Percentiles rank a stretch among this genome's conserved stretches.
phyloP scores from a whole-genome alignment of 2,329 filamentous ascomycete species.

The Talaromyces funiculosus region DNA sequence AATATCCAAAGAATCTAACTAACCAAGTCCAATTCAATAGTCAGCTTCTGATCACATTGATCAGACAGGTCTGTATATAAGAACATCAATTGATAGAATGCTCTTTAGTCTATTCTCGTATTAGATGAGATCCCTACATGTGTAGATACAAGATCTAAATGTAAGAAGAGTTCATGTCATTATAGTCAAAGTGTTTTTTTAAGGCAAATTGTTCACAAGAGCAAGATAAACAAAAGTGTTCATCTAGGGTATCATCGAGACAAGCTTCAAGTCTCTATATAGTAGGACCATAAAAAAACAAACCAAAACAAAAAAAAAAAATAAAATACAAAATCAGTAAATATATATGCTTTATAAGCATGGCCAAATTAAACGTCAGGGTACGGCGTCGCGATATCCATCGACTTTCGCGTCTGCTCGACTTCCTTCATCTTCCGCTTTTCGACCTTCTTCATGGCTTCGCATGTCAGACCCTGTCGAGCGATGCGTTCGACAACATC shows the following conservation, averaged over 20 bases:
- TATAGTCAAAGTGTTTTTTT: neutral
- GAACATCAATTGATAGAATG: no score
- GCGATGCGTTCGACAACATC: constrained; percentile 73
- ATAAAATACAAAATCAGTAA: neutral
- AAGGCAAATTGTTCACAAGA: neutral
- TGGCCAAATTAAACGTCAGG: neutral
- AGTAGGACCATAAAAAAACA: neutral
- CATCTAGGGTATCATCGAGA: neutral
- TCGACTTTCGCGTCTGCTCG: neutral
- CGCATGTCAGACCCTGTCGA: constrained; percentile 66
- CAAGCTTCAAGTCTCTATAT: neutral
- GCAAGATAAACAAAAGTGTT: neutral
- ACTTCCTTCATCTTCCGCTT: constrained; percentile 42
- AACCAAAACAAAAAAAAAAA: neutral
- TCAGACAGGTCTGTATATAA: no score
- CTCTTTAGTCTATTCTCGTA: no score
- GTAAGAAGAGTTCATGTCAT: no score
- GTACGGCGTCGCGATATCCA: neutral
- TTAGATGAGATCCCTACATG: no score
- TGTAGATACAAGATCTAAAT: no score
- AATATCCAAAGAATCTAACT: no score
- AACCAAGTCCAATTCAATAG: no score
- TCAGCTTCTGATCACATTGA: no score
- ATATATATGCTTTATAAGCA: neutral
- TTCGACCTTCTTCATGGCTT: constrained; percentile 55